Conservation (phyloP, 352 stramenopile genomes). For the Pythium phragmitis region DNA sequence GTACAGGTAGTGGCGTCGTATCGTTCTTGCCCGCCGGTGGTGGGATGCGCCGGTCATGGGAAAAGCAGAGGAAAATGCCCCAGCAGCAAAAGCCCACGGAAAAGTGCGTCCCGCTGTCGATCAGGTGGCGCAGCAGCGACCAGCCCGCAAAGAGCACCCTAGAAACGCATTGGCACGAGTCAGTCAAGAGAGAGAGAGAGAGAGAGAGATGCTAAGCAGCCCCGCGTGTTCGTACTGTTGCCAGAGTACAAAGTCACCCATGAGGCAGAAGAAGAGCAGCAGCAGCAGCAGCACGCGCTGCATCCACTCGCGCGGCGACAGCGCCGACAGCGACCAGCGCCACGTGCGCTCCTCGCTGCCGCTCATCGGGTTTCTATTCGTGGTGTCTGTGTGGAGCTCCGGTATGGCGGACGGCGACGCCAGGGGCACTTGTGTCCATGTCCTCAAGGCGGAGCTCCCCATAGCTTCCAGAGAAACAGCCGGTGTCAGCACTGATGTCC, state of each 20-base stretch:
- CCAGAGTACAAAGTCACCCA: conserved; percentile 56
- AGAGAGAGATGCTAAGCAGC: background rate
- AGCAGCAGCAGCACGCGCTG: conserved; percentile 43
- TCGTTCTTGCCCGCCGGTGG: conserved; percentile 7
- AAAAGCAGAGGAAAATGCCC: conserved; percentile 56
- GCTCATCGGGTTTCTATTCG: conserved; percentile 1
- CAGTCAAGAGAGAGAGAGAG: background rate
- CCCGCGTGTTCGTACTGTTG: conserved; percentile 40
- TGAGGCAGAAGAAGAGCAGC: conserved; percentile 45
- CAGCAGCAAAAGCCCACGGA: conserved; percentile 54
- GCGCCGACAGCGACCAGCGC: conserved; percentile 25
- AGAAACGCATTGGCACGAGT: background rate
- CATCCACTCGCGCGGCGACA: conserved; percentile 31
- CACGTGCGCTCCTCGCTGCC: conserved; percentile 20
- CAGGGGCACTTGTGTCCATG: conserved; percentile 9
- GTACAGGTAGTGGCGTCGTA: conserved; percentile 16
- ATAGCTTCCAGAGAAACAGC: conserved; percentile 11
- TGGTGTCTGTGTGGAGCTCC: background rate
- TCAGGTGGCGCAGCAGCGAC: conserved; percentile 50
- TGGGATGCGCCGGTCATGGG: conserved; percentile 25
- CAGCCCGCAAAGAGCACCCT: conserved; percentile 27
- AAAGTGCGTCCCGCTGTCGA: conserved; percentile 65
- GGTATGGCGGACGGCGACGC: background rate
- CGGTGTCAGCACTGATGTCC: conserved; percentile 4
- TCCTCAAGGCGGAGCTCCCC: background rate